A percentile compares a stretch with the other conserved stretches of the same genome.
Evolutionary conservation across 2,329 filamentous ascomycete species (phyloP).

Genomic region (Scortechinia acanthostroma): DNA sequence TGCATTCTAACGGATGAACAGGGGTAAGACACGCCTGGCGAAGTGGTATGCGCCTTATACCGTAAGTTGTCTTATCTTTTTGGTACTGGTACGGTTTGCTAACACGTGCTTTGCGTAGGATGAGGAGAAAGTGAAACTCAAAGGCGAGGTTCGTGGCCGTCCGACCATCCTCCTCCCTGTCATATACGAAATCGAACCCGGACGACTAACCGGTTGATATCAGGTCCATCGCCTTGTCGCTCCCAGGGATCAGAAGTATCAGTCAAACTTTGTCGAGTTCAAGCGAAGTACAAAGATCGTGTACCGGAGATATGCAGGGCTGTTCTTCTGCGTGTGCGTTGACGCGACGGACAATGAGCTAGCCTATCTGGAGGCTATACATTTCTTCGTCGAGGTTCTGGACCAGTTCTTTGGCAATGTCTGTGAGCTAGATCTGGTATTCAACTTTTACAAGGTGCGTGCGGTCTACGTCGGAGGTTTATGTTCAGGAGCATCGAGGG

Average conservation of each 20-base stretch:
- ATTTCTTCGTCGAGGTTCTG: conserved; percentile 98
- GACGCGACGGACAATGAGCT: conserved; percentile 98
- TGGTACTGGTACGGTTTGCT: neutral
- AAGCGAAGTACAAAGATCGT: conserved; percentile 84
- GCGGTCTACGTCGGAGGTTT: neutral
- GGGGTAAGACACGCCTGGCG: conserved; percentile 94
- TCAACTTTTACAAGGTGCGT: conserved; percentile 58
- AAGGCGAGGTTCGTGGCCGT: conserved; percentile 69
- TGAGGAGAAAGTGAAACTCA: conserved; percentile 97
- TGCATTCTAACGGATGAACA: neutral
- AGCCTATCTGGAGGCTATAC: conserved; percentile 91
- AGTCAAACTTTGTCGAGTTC: conserved; percentile 98
- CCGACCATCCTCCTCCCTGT: no score
- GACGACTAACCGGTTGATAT: conserved; percentile 44
- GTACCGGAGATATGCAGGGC: conserved; percentile 90
- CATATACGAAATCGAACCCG: conserved; percentile 1
- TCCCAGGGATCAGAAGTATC: conserved; percentile 96
- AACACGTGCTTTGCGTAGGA: conserved; percentile 36
- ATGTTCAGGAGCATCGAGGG: neutral
- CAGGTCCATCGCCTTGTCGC: conserved; percentile 79
- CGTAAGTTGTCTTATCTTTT: conserved; percentile 7
- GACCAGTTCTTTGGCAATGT: conserved; percentile 99
- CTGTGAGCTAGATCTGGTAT: conserved; percentile 88
- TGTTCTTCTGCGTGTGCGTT: conserved; percentile 99
- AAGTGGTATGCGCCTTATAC: conserved; percentile 99